Evolutionary conservation across 345 rosid genomes (phyloP).

Genomic region (Luvunga scandens): DNA sequence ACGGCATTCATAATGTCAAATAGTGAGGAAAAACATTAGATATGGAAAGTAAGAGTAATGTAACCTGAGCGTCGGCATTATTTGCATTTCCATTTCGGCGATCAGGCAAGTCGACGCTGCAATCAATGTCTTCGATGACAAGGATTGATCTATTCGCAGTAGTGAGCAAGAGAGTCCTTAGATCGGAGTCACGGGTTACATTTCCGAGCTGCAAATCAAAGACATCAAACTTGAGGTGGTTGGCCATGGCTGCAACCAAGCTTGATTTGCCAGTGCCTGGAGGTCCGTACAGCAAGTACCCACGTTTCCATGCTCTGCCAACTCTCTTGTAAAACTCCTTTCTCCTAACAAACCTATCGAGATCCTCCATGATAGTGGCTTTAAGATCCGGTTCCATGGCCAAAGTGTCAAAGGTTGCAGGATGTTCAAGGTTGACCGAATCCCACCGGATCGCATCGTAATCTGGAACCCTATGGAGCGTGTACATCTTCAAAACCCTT

Average conservation of each 20-base stretch:
- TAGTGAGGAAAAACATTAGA: too few species aligned
- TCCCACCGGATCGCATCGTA: conserved; percentile 36
- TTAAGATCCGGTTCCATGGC: conserved; percentile 57
- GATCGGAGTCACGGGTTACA: conserved; percentile 45
- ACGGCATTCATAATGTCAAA: too few species aligned
- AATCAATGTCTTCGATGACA: conserved; percentile 70
- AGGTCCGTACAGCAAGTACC: conserved; percentile 77
- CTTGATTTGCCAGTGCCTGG: conserved; percentile 78
- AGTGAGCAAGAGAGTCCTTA: conserved; percentile 42
- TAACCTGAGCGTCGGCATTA: conserved; percentile 31
- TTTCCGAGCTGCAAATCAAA: conserved; percentile 58
- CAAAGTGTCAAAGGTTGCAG: conserved; percentile 64
- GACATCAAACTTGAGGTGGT: conserved; percentile 56
- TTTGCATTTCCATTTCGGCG: conserved; percentile 20
- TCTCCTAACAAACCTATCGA: conserved; percentile 50
- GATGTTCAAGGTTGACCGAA: conserved; percentile 56
- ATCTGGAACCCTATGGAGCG: conserved; percentile 20
- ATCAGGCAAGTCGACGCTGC: conserved; percentile 44
- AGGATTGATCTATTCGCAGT: conserved; percentile 57
- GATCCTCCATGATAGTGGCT: conserved; percentile 39
- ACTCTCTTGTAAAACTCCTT: conserved; percentile 60
- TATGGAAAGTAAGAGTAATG: background rate
- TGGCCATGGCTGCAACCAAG: conserved; percentile 76
- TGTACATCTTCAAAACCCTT: conserved; percentile 50
- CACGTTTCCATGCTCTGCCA: conserved; percentile 69